Evolutionary conservation across 805 yeast species (phyloP), one percentile per base, ranked within the genome.

Genomic region (Candida railenensis): DNA sequence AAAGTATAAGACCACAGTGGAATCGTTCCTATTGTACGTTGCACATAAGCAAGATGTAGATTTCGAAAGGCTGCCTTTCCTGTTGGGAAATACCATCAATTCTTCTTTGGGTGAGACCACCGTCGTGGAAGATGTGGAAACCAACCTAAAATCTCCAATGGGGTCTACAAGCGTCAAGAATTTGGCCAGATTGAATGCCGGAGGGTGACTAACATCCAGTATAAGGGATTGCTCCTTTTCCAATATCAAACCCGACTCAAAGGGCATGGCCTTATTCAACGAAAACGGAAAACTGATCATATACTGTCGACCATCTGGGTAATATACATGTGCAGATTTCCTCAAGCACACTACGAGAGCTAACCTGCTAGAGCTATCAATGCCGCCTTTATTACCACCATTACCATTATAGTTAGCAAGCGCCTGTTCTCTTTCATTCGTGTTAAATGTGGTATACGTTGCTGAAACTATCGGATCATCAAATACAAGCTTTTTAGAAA

Each of bases 151-250:
- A 3, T 88, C 94, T 2, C 81, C 78, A 49, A 85, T 66, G 0
- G 96, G 92, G 58, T 88, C 95, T 1, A 82, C 74, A 48, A 89
- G 59, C 0, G 95, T 82, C 44, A 89, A 70, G 53, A 87, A 85
- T 44, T 69, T 58, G 34, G 65, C 71, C 37, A 61, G 50, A 46
- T 50, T 59, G 19, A 65, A 48, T 41, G 54, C 66, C 5, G 58
- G 55, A 22, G 59, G 58, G 38, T 49, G 58, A 7, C 47, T 20
- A 19, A 40, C 37, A 28, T 43, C 47, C 15, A 38, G 39, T 19
- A 33, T 5, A 12, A 42, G 22, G 0, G 42, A 32, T 9, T 34
- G 41, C 42, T 73, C 76, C 34, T 82, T 69, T 55, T 86, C 87
- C 19, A 87, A 55, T 0, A 90, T 65, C 3, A 89, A 57, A 0